Conservation (phyloP, 306 rosid genomes). For the Ceratonia siliqua region DNA sequence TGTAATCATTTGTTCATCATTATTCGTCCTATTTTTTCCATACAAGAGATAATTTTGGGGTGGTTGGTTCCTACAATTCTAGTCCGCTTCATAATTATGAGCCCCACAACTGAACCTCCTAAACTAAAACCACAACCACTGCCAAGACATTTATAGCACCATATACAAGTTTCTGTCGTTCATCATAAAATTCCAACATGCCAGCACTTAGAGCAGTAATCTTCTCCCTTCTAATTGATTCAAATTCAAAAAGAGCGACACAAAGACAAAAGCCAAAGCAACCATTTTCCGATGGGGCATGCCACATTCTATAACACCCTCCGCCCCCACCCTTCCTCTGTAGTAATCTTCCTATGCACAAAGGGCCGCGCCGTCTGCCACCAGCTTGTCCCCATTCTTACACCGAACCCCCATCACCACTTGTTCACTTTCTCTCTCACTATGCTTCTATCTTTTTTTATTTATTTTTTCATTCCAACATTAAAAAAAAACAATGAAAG, state of each 20-base stretch:
- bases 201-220: neutral
- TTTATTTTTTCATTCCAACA: neutral
- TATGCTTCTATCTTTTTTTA: neutral
- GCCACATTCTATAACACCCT: neutral
- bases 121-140: neutral
- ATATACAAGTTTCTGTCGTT: slow-evolving; percentile 1
- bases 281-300: neutral
- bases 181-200: neutral
- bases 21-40: slow-evolving; percentile 1
- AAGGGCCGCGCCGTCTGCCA: slow-evolving; percentile 37
- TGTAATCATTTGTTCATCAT: slow-evolving; percentile 28
- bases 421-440: neutral
- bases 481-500: neutral
- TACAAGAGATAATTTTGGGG: neutral
- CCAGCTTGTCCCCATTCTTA: slow-evolving; percentile 22
- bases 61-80: neutral
- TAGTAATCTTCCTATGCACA: neutral
- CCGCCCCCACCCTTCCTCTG: neutral
- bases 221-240: neutral
- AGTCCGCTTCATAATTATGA: neutral
- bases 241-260: neutral
- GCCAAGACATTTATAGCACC: neutral
- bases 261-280: neutral
- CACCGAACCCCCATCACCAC: neutral
- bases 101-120: neutral